Percentiles rank a stretch among this genome's conserved stretches.
Conservation (phyloP, 1,284 basidiomycete species). For the Leucoagaricus sp. region DNA sequence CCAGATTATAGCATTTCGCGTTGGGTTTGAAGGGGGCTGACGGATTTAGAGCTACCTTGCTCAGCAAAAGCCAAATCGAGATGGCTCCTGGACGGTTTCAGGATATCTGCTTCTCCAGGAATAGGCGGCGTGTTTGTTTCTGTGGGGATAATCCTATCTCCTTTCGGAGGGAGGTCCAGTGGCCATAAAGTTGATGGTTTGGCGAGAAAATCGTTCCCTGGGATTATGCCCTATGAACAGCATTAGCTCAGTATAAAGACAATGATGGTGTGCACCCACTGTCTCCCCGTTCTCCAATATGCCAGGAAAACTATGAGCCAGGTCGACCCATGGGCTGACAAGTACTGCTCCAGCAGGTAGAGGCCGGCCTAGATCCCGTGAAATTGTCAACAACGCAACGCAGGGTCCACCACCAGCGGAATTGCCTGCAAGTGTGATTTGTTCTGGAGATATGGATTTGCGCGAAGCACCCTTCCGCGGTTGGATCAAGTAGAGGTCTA, state of each 20-base stretch:
- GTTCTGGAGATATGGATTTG: slow-evolving; percentile 65
- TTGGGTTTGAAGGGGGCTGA: slow-evolving; percentile 31
- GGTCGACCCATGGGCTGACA: slow-evolving; percentile 82
- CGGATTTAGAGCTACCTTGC: slow-evolving; percentile 14
- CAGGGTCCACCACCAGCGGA: slow-evolving; percentile 82
- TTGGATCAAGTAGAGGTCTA: slow-evolving; percentile 78
- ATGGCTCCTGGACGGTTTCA: slow-evolving; percentile 37
- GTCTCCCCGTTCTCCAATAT: slow-evolving; percentile 73
- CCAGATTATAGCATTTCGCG: slow-evolving; percentile 37
- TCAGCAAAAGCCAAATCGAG: slow-evolving; percentile 28
- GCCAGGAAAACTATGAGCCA: slow-evolving; percentile 85
- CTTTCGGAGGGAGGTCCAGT: slow-evolving; percentile 39
- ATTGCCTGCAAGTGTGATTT: slow-evolving; percentile 83
- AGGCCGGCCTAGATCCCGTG: slow-evolving; percentile 76
- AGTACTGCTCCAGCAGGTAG: slow-evolving; percentile 77
- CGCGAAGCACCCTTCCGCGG: slow-evolving; percentile 75
- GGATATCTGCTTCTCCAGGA: slow-evolving; percentile 53
- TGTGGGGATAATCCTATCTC: slow-evolving; percentile 40
- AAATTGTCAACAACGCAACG: slow-evolving; percentile 66
- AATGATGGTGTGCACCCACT: slow-evolving; percentile 36
- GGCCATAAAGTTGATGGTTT: slow-evolving; percentile 63
- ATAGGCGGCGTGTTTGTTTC: slow-evolving; percentile 45
- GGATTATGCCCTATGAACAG: slow-evolving; percentile 58
- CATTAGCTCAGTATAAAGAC: slow-evolving; percentile 25
- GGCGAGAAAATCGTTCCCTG: slow-evolving; percentile 59